Base-by-base conservation (phyloP, 2,329 filamentous ascomycete species). In the Cladosporium sp. region DNA sequence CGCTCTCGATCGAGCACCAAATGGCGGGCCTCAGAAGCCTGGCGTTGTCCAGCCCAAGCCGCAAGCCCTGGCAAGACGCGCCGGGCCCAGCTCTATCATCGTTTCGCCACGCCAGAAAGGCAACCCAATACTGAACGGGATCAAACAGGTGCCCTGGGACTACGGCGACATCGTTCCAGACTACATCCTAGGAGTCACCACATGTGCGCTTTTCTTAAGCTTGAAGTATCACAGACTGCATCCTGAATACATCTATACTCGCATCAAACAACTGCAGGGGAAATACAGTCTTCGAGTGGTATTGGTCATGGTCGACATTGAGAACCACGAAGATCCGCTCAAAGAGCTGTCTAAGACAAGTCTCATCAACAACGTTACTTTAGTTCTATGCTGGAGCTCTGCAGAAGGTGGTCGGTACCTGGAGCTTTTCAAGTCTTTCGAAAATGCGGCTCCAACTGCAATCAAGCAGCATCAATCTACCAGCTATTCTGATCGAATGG, bases 161-260 rank as follows among this genome's bases (percentile, higher is more conserved):
- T 97, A 95, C 70, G 91, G 89, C 56, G 92, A 97, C 65, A 95
- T 95, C n/a, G 85, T 87, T 1, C 89, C 92, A 32, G 93, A 98
- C 72, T 98, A 95, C 68, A 86, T 92, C 8, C 77, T 97, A 44
- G 92, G 93, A 0, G 68, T 81, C 40, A 95, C 90, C 0, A 95
- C 91, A 6, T 95, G 92, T 64, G 91, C 89, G 0, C 78, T 98
- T 4, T 98, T 97, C 67, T 76, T 98, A 40, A 95, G 89, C 44
- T 80, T 98, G 51, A 98, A 97, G 70, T 98, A 98, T 70, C 93
- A 98, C 70, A 89, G 92, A 28, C 79, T 98, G 49, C 93, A 98
- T 66, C 93, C 93, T 1, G 93, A 98, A 71, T 98, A 98, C 74
- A 89, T 98, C 63, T 97, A 97, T 74, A 90, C 86, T 19, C 86